Evolutionary conservation across 768 basidiomycete species (phyloP).

Genomic region (Boletus sp.): DNA sequence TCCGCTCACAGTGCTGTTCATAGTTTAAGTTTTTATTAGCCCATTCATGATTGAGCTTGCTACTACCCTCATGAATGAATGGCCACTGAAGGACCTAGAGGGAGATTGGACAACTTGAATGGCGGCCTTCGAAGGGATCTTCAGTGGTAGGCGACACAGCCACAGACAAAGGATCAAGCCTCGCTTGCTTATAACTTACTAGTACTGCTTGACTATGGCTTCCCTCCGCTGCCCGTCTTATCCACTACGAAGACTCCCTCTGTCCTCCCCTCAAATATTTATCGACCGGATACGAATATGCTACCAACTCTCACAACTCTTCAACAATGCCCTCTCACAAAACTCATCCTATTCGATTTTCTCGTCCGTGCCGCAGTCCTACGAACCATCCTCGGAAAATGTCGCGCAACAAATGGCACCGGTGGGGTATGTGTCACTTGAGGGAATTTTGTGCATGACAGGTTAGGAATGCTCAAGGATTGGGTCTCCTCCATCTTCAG

Average conservation of each 20-base stretch:
- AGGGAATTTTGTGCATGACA: background rate
- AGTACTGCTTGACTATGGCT: background rate
- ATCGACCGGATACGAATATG: slow-evolving; percentile 88
- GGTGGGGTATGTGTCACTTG: background rate
- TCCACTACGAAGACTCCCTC: slow-evolving; percentile 21
- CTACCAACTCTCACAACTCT: slow-evolving; percentile 93
- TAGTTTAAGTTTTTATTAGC: too few species aligned
- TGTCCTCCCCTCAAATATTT: slow-evolving; percentile 66
- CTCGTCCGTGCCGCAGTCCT: slow-evolving; percentile 77
- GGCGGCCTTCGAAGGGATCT: too few species aligned
- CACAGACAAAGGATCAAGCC: background rate
- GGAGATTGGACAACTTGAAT: too few species aligned
- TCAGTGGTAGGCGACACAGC: background rate
- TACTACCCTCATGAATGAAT: too few species aligned
- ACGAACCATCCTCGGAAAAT: slow-evolving; percentile 46
- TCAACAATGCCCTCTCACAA: slow-evolving; percentile 82
- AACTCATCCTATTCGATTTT: slow-evolving; percentile 90
- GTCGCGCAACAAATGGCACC: background rate
- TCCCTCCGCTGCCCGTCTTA: slow-evolving; percentile 12
- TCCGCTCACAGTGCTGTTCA: too few species aligned
- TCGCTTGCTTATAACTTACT: background rate
- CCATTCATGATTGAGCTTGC: too few species aligned
- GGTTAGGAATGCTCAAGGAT: slow-evolving; percentile 82
- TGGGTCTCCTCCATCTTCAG: slow-evolving; percentile 50
- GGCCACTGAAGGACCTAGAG: too few species aligned